These are phyloP conservation scores for Puya raimondii DNA, from an alignment of 176 grass and related monocot species.

Conservation along the genomic window DNA sequence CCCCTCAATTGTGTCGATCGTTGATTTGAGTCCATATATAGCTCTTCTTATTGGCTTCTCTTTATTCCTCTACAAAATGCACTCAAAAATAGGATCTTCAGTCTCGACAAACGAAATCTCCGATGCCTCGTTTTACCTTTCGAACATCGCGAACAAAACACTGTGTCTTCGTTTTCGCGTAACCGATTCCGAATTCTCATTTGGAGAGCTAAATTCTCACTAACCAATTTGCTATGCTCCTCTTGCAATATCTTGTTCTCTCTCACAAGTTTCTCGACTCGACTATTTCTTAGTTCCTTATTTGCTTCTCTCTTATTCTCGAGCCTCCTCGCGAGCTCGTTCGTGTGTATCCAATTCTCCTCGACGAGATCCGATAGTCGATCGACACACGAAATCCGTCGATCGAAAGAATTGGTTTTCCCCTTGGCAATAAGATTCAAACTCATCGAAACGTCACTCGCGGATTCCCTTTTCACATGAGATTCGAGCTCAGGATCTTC, in stretches of 20 bases:
- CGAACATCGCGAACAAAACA: not conserved
- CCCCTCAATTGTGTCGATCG: too few relatives aligned
- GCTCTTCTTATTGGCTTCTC: not conserved
- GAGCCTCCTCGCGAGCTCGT: not conserved
- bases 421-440: too few relatives aligned
- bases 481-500: slow-evolving; percentile 3
- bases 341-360: not conserved
- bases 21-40: not conserved
- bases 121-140: not conserved
- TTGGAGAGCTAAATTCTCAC: not conserved
- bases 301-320: not conserved
- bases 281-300: not conserved
- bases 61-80: not conserved
- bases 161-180: not conserved
- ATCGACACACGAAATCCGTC: not conserved
- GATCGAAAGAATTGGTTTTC: not conserved
- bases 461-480: not conserved
- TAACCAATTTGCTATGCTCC: not conserved
- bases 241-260: not conserved
- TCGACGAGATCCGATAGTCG: not conserved
- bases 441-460: too few relatives aligned
- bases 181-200: not conserved
- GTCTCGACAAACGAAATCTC: not conserved
- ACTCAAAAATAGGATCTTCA: not conserved
- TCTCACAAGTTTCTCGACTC: not conserved